phyloP scores from a whole-genome alignment of 169 alveolate species.

The Plasmodium cynomolgi region DNA sequence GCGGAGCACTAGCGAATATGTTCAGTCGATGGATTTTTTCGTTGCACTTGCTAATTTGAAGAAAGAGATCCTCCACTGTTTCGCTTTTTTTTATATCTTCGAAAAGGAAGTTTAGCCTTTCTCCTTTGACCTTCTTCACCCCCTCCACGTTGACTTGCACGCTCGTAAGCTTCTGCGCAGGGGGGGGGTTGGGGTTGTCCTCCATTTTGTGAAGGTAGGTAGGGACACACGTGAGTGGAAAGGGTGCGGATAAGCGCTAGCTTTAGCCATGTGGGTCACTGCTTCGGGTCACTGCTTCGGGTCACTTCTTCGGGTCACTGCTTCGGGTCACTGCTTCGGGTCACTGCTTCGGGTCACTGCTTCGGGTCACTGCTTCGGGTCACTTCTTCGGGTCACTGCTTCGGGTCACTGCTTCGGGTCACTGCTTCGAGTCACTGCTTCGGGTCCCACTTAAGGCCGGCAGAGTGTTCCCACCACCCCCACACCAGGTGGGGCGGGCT shows the following conservation, averaged over 20 bases:
- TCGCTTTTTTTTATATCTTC: slow-evolving; percentile 41
- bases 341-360: neutral
- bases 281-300: neutral
- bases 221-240: neutral
- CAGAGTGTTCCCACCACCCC: neutral
- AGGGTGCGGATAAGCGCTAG: neutral
- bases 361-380: neutral
- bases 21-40: slow-evolving; percentile 7
- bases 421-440: no score
- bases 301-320: neutral
- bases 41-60: slow-evolving; percentile 12
- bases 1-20: slow-evolving; percentile 35
- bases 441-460: neutral
- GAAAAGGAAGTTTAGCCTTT: slow-evolving; percentile 15
- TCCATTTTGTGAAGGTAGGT: neutral
- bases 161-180: neutral
- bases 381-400: no score
- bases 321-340: neutral
- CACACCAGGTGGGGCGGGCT: neutral
- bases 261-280: neutral
- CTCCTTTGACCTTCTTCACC: slow-evolving; percentile 5
- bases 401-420: neutral
- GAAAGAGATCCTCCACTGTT: slow-evolving; percentile 22
- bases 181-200: neutral
- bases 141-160: slow-evolving; percentile 59